Evolutionary conservation across 2,329 filamentous ascomycete genomes (phyloP).

Genomic region (Tricladium varicosporioides): DNA sequence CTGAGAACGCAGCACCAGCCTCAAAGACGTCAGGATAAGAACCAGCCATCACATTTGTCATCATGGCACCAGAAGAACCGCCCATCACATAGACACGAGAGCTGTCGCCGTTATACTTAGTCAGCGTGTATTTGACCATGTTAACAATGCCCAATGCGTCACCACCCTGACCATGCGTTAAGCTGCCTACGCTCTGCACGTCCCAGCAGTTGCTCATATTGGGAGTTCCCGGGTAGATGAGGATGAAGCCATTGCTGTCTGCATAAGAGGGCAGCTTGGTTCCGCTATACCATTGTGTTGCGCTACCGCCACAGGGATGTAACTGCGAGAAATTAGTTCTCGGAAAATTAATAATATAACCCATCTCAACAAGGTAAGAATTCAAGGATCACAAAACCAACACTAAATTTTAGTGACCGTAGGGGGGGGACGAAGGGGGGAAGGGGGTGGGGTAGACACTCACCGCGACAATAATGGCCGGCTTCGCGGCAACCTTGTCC

Average conservation of each 20-base stretch:
- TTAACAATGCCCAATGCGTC: conserved; percentile 54
- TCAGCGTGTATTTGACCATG: conserved; percentile 54
- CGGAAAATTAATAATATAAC: neutral
- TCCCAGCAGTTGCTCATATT: conserved; percentile 56
- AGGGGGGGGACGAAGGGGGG: neutral
- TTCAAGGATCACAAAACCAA: neutral
- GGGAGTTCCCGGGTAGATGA: conserved; percentile 54
- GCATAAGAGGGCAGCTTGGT: conserved; percentile 49
- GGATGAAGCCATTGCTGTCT: conserved; percentile 53
- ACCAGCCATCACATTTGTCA: conserved; percentile 46
- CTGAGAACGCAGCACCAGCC: conserved; percentile 29
- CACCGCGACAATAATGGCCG: conserved; percentile 18
- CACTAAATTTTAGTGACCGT: too few species aligned
- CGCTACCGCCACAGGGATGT: conserved; percentile 39
- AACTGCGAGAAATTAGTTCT: conserved; percentile 1
- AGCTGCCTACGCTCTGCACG: conserved; percentile 43
- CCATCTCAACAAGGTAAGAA: neutral
- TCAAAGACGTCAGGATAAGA: conserved; percentile 35
- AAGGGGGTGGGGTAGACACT: neutral
- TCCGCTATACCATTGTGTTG: conserved; percentile 15
- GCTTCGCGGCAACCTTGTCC: conserved; percentile 10
- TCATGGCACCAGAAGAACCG: conserved; percentile 45
- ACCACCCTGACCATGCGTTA: conserved; percentile 54
- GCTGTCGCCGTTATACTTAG: conserved; percentile 48
- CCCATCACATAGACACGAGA: conserved; percentile 53